phyloP scores from a whole-genome alignment of 495 filamentous ascomycete genomes.

The Trichocladium uniseriatum region DNA sequence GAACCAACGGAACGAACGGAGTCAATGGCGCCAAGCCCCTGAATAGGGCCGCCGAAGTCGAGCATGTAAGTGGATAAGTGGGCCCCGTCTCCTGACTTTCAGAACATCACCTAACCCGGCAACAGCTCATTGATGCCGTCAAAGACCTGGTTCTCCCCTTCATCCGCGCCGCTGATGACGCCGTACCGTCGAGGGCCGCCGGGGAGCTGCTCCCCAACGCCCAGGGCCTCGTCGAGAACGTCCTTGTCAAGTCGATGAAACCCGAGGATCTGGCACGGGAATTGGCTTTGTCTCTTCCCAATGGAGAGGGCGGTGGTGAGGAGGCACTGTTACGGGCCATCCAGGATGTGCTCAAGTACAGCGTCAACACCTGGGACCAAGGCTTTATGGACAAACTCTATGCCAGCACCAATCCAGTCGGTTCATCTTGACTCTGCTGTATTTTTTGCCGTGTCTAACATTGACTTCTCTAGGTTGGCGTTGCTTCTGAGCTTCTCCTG shows the following conservation, averaged over 20 bases:
- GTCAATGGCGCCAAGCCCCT: slow-evolving; percentile 13
- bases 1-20: slow-evolving; percentile 24
- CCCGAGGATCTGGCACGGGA: slow-evolving; percentile 60
- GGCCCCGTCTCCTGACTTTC: background rate
- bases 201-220: slow-evolving; percentile 44
- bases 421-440: slow-evolving; percentile 8
- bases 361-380: slow-evolving; percentile 94
- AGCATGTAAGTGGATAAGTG: slow-evolving; percentile 36
- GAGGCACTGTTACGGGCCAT: slow-evolving; percentile 60
- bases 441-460: background rate
- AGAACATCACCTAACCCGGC: background rate
- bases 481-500: slow-evolving; percentile 75
- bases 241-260: slow-evolving; percentile 58
- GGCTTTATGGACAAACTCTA: slow-evolving; percentile 94
- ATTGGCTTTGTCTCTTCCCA: slow-evolving; percentile 57
- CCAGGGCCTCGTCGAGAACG: slow-evolving; percentile 41
- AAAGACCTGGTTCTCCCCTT: slow-evolving; percentile 69
- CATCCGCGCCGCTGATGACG: slow-evolving; percentile 64
- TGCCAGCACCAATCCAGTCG: slow-evolving; percentile 68
- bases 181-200: slow-evolving; percentile 39
- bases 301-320: slow-evolving; percentile 52
- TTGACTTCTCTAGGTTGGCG: slow-evolving; percentile 48
- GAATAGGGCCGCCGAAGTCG: slow-evolving; percentile 26
- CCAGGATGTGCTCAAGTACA: slow-evolving; percentile 61
- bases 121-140: slow-evolving; percentile 62